Conservation (phyloP, 345 rosid species). For the Hibiscus trionum region DNA sequence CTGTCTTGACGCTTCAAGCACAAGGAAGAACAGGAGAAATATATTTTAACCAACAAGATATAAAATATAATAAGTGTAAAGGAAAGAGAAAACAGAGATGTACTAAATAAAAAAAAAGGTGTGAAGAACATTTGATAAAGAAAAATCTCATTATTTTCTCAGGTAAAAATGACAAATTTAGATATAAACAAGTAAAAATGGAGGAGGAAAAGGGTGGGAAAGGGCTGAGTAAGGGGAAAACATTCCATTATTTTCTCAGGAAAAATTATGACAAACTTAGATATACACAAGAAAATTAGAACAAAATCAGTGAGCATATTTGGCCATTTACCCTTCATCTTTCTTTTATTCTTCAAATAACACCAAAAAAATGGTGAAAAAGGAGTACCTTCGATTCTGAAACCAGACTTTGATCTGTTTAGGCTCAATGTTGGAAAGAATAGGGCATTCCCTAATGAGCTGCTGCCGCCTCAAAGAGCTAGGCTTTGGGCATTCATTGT, state of each 20-base stretch:
- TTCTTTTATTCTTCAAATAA: too few species aligned
- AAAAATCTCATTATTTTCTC: neutral
- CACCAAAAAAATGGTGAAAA: too few species aligned
- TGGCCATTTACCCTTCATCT: too few species aligned
- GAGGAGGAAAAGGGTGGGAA: too few species aligned
- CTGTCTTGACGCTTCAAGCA: neutral
- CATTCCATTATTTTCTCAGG: too few species aligned
- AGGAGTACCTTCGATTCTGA: slow-evolving; percentile 12
- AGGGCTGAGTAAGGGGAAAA: too few species aligned
- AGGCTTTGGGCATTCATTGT: slow-evolving; percentile 73
- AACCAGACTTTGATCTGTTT: slow-evolving; percentile 20
- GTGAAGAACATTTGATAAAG: too few species aligned
- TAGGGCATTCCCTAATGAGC: slow-evolving; percentile 55
- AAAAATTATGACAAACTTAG: too few species aligned
- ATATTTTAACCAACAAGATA: neutral
- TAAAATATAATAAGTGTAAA: neutral
- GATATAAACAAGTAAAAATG: too few species aligned
- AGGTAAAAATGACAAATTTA: too few species aligned
- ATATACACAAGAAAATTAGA: too few species aligned
- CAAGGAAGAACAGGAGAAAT: neutral
- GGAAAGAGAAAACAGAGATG: neutral
- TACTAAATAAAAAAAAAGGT: neutral
- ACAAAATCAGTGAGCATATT: too few species aligned
- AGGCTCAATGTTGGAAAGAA: slow-evolving; percentile 17
- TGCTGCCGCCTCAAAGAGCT: slow-evolving; percentile 52